Percentiles rank a stretch among this genome's conserved stretches.
Conservation (phyloP, 2,329 filamentous ascomycete species). For the Rhynchosporium agropyri region DNA sequence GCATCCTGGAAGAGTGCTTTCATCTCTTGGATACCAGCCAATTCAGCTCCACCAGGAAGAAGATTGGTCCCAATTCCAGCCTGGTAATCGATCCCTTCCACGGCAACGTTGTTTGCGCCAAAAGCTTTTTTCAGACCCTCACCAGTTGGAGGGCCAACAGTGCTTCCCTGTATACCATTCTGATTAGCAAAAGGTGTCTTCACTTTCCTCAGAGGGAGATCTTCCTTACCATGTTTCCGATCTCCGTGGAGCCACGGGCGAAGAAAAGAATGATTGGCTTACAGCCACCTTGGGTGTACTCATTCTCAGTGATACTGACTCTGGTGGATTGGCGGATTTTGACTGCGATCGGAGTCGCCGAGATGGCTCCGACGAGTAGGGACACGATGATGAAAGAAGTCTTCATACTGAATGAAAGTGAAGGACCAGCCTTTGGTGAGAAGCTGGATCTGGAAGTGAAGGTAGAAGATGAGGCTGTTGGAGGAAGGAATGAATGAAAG, state of each 20-base stretch:
- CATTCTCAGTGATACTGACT: slow-evolving; percentile 19
- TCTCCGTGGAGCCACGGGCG: slow-evolving; percentile 50
- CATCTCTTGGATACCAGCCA: slow-evolving; percentile 22
- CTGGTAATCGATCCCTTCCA: slow-evolving; percentile 41
- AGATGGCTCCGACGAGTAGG: slow-evolving; percentile 2
- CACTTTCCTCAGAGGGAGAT: neutral
- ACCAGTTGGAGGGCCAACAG: slow-evolving; percentile 37
- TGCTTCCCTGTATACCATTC: slow-evolving; percentile 33
- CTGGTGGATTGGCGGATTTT: slow-evolving; percentile 14
- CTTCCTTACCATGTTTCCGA: slow-evolving; percentile 48
- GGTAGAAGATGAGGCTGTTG: neutral
- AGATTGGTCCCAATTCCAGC: slow-evolving; percentile 29
- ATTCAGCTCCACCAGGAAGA: slow-evolving; percentile 26
- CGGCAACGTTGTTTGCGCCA: slow-evolving; percentile 29
- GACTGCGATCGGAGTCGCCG: slow-evolving; percentile 4
- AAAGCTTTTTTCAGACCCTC: slow-evolving; percentile 29
- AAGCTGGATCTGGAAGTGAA: neutral
- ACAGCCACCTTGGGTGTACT: slow-evolving; percentile 39
- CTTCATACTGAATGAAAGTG: slow-evolving; percentile 5
- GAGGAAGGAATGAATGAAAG: slow-evolving; percentile 3
- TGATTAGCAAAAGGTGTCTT: neutral
- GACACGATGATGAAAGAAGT: slow-evolving; percentile 1
- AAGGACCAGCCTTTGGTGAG: neutral
- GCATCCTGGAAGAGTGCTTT: slow-evolving; percentile 40
- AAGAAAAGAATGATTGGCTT: slow-evolving; percentile 50